A percentile compares a stretch with the other conserved stretches of the same genome.
phyloP scores from a whole-genome alignment of 2,329 filamentous ascomycete species.

The Aplosporella prunicola region DNA sequence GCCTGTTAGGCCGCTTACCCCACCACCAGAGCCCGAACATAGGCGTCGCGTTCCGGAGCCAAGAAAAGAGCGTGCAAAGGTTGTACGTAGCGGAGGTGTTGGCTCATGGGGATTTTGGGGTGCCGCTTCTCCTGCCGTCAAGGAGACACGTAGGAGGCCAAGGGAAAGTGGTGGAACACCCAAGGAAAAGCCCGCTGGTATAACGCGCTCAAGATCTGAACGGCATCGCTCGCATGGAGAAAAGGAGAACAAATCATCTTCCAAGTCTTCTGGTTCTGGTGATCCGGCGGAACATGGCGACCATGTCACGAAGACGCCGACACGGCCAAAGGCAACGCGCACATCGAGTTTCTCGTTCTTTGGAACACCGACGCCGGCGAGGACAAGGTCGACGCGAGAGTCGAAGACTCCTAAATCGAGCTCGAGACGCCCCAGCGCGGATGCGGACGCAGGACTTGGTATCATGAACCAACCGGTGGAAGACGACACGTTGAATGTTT shows the following conservation, averaged over 20 bases:
- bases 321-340: slow-evolving; percentile 47
- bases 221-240: slow-evolving; percentile 34
- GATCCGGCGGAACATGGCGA: no score
- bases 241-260: slow-evolving; percentile 49
- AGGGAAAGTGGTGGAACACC: slow-evolving; percentile 22
- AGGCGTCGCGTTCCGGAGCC: slow-evolving; percentile 45
- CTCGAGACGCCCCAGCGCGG: slow-evolving; percentile 60
- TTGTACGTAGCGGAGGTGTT: slow-evolving; percentile 58
- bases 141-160: slow-evolving; percentile 25
- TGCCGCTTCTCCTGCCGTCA: slow-evolving; percentile 36
- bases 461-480: slow-evolving; percentile 65
- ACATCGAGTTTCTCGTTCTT: slow-evolving; percentile 58
- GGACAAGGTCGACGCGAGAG: slow-evolving; percentile 59
- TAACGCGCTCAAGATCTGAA: slow-evolving; percentile 49
- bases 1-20: slow-evolving; percentile 36
- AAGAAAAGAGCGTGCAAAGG: slow-evolving; percentile 67
- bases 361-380: slow-evolving; percentile 45
- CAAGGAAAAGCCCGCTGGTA: slow-evolving; percentile 25
- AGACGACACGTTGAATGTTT: slow-evolving; percentile 46
- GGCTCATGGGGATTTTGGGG: slow-evolving; percentile 73
- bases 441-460: slow-evolving; percentile 54
- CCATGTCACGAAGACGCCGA: slow-evolving; percentile 48
- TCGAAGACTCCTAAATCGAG: slow-evolving; percentile 47
- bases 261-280: slow-evolving; percentile 58
- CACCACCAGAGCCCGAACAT: slow-evolving; percentile 37